Conservation (phyloP, 1,284 basidiomycete species). For the Puccinia sorghi region DNA sequence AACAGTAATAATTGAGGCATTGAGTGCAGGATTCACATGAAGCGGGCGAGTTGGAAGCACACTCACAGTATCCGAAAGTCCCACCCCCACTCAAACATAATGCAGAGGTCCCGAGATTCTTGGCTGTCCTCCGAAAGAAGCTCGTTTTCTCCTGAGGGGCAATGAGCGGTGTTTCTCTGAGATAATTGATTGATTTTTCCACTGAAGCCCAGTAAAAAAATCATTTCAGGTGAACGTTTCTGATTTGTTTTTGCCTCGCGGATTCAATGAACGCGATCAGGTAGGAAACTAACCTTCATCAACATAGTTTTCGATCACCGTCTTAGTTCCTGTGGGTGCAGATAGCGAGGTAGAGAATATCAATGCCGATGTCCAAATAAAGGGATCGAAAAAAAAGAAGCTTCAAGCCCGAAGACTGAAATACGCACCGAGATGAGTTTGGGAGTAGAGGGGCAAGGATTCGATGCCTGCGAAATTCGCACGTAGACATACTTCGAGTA, state of each 20-base stretch:
- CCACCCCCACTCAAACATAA: conserved; percentile 92
- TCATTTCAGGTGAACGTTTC: not conserved
- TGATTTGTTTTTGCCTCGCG: not conserved
- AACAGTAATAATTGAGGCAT: too few species aligned
- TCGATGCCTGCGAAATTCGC: conserved; percentile 95
- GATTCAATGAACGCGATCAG: conserved; percentile 45
- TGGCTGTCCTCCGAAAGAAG: conserved; percentile 86
- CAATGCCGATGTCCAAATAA: too few species aligned
- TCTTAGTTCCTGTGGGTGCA: conserved; percentile 44
- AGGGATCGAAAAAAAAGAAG: not conserved
- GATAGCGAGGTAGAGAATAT: too few species aligned
- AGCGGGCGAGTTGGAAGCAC: conserved; percentile 51
- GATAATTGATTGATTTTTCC: conserved; percentile 64
- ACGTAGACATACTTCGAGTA: conserved; percentile 86
- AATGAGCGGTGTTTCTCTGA: conserved; percentile 72
- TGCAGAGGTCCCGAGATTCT: conserved; percentile 83
- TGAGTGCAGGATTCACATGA: too few species aligned
- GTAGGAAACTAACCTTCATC: conserved; percentile 71
- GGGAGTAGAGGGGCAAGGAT: conserved; percentile 83
- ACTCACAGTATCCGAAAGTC: conserved; percentile 77
- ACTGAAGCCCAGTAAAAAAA: conserved; percentile 51
- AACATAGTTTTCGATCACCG: conserved; percentile 66
- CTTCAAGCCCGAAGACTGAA: not conserved
- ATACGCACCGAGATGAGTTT: conserved; percentile 63
- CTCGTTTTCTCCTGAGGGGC: conserved; percentile 83